Base-by-base conservation (phyloP, 2,329 filamentous ascomycete species). In the Macroventuria anomochaeta region DNA sequence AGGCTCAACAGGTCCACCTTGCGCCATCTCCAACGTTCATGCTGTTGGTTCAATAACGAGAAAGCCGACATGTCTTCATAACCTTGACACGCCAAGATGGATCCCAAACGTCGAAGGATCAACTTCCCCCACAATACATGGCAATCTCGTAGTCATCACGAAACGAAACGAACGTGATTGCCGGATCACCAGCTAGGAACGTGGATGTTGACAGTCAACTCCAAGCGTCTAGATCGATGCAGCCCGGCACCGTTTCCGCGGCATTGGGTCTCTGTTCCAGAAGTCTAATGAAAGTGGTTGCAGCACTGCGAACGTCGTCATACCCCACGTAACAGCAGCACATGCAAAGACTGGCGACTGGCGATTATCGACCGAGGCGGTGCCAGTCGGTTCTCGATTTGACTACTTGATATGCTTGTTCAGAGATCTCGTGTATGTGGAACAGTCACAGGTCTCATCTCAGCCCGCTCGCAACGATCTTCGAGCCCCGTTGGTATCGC, bases 91-190 rank as follows among this genome's bases (percentile, higher is more conserved):
- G 44, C 51, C 51, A 48, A 42, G 32, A 42, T 11, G 11, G 7
- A 12, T n/a, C 26, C 18, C 37, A 47, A 38, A 26, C 34, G 32
- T 33, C 20, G 5, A 34, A 53, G 50, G 42, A 42, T 26, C 4
- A 42, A 36, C 26, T 6, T 34, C 21, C 43, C 26, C 50, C 50
- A 43, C 43, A 33, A 28, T n/a, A 28, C 18, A 37, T 39, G 28
- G 26, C 29, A 28, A 32, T 7, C 5, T 31, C 4, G 13, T 13
- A 21, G 18, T 21, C 29, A 29, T 39, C 26, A 25, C 44, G 33
- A 48, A 48, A 48, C 44, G 20, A 44, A 21, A 48, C 33, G 39
- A 48, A 38, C 43, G n/a, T 12, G 39, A 54, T 54, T 43, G 25
- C 11, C 38, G 13, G 51, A 53, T 48, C 51, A 33, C 7, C 51